Evolutionary conservation across 805 yeast genomes (phyloP).

Genomic region (Geotrichum ghanense): DNA sequence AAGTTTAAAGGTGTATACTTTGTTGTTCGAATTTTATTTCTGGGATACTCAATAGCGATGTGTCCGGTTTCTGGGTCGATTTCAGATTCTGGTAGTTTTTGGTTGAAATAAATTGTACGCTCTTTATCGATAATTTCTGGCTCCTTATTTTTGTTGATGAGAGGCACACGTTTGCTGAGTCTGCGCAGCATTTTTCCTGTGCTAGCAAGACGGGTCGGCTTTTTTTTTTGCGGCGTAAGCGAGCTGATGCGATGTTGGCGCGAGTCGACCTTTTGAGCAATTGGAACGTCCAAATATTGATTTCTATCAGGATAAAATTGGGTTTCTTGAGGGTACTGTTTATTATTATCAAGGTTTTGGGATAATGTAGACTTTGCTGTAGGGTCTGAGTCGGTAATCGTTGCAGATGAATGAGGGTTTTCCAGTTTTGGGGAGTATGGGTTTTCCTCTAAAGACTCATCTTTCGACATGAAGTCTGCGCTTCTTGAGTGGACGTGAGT

Average conservation of each 20-base stretch:
- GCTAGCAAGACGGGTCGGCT: neutral
- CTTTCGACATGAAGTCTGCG: too few species aligned
- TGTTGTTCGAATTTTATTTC: constrained; percentile 93
- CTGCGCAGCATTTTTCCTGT: neutral
- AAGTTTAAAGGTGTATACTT: constrained; percentile 89
- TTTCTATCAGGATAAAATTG: too few species aligned
- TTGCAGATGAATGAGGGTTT: too few species aligned
- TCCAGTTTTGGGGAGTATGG: too few species aligned
- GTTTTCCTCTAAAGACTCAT: too few species aligned
- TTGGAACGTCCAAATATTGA: too few species aligned
- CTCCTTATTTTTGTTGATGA: constrained; percentile 3
- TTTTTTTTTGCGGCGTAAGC: neutral
- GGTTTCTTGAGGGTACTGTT: too few species aligned
- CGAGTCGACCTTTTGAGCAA: neutral
- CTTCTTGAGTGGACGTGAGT: too few species aligned
- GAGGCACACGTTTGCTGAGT: constrained; percentile 12
- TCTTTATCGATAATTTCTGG: neutral
- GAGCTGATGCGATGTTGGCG: neutral
- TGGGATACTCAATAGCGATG: constrained; percentile 51
- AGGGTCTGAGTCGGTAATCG: too few species aligned
- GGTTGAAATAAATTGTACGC: constrained; percentile 39
- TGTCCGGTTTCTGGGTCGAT: constrained; percentile 42
- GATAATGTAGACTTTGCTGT: too few species aligned
- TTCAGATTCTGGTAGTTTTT: constrained; percentile 37
- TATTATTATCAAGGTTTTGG: too few species aligned